Base-by-base conservation (phyloP, 371 early-diverging fungal genomes). In the Umbelopsis sp. region DNA sequence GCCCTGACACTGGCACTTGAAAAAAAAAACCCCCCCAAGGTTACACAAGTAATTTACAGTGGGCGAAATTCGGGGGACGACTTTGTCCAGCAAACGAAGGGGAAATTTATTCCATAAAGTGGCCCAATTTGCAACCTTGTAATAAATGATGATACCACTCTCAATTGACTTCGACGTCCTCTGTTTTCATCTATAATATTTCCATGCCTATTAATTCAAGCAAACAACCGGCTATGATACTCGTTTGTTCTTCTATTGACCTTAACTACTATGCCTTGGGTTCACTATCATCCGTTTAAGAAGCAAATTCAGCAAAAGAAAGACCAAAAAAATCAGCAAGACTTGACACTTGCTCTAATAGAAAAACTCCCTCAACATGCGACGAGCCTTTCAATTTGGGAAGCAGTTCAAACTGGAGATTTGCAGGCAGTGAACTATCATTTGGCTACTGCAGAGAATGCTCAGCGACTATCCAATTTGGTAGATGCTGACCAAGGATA, bases 401-500 rank as follows among this genome's bases (percentile, higher is more conserved):
- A 65, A n/a, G 66, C 66, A 14, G 50, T 51, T 22, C 29, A 24
- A 16, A n/a, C 22, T 6, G 66, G 66, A 16, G 66, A 65, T 24
- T 10, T 32, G 20, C 50, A 48, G 29, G 66, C 66, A 14, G 14
- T 65, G n/a, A 44, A 65, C 32, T 65, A 48, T 20, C 66, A 65
- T 46, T 44, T 65, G 37, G 48, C 66, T 16, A n/a, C 48, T 12
- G 44, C 66, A 1, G 35, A 22, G 0, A 46, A 65, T 41, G 48
- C 53, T 12, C 20, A 48, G 0, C 46, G 66, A 11, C 63, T 78
- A 12, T 70, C 78, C 62, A 83, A 83, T 63, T 73, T 68, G 25
- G 71, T 81, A 14, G 81, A 83, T 51, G 78, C 81, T 4, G 65
- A 74, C 45, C 77, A 78, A 2, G 81, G 78, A 12, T 75, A 71